These are phyloP conservation scores for Hymenoscyphus scutula DNA, from an alignment of 2,329 filamentous ascomycete species.

Conservation along the genomic window DNA sequence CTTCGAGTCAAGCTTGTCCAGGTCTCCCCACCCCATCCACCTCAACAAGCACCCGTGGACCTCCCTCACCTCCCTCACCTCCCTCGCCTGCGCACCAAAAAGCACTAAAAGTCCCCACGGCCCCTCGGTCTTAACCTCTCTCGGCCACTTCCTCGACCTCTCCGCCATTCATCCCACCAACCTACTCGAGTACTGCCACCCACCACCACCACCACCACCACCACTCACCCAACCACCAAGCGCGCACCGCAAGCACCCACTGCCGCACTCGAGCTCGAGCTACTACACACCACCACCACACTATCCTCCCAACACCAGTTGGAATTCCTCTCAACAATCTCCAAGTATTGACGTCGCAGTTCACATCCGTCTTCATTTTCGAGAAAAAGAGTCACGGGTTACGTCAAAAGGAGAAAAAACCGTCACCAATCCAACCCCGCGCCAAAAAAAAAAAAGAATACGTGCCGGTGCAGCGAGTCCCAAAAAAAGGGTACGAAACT, in stretches of 20 bases:
- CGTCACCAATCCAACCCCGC: not conserved
- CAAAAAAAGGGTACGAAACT: not conserved
- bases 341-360: not conserved
- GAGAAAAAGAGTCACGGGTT: not conserved
- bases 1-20: slow-evolving; percentile 7
- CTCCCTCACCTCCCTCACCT: no score
- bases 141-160: slow-evolving; percentile 17
- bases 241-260: no score
- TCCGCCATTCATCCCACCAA: not conserved
- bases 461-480: not conserved
- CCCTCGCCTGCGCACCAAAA: not conserved
- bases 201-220: no score
- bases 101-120: slow-evolving; percentile 1
- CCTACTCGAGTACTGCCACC: no score
- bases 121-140: slow-evolving; percentile 27
- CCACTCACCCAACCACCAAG: no score
- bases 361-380: not conserved
- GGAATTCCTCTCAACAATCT: not conserved
- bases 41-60: no score
- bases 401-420: not conserved
- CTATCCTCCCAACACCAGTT: not conserved
- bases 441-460: not conserved
- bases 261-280: no score
- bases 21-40: no score
- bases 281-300: not conserved